phyloP scores from a whole-genome alignment of 345 rosid genomes.

The Bruguiera parviflora region DNA sequence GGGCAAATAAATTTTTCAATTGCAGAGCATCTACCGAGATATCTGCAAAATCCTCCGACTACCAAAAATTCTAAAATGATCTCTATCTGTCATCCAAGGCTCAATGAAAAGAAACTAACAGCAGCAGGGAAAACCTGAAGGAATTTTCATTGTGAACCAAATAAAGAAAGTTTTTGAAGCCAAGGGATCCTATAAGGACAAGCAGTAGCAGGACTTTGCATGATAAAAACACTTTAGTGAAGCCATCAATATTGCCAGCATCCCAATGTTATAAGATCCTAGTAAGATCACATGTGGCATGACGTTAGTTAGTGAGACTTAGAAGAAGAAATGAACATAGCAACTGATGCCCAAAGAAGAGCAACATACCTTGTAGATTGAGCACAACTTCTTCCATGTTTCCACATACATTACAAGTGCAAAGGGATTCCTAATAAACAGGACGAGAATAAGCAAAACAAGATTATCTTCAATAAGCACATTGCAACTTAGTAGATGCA shows the following conservation, averaged over 20 bases:
- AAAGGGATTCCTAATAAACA: constrained; percentile 74
- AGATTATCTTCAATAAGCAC: constrained; percentile 58
- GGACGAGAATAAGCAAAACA: constrained; percentile 75
- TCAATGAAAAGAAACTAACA: constrained; percentile 5
- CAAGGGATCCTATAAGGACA: constrained; percentile 69
- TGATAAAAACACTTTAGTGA: constrained; percentile 53
- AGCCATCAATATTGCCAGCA: constrained; percentile 65
- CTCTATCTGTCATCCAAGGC: background rate
- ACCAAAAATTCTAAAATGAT: background rate
- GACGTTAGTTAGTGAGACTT: constrained; percentile 19
- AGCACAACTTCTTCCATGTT: constrained; percentile 66
- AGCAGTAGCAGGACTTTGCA: constrained; percentile 67
- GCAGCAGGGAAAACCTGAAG: constrained; percentile 48
- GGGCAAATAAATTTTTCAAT: background rate
- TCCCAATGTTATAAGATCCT: constrained; percentile 62
- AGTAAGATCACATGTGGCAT: constrained; percentile 57
- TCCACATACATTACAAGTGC: constrained; percentile 66
- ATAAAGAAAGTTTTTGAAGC: constrained; percentile 77
- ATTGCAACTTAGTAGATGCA: background rate
- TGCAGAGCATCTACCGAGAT: background rate
- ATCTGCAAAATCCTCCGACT: background rate
- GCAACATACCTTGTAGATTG: constrained; percentile 59
- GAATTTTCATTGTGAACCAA: constrained; percentile 78
- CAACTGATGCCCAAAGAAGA: constrained; percentile 20
- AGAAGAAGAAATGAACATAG: constrained; percentile 14